These are phyloP conservation scores for Pseudonitzschia pungens DNA, from an alignment of 108 stramenopile genomes.

Conservation along the genomic window DNA sequence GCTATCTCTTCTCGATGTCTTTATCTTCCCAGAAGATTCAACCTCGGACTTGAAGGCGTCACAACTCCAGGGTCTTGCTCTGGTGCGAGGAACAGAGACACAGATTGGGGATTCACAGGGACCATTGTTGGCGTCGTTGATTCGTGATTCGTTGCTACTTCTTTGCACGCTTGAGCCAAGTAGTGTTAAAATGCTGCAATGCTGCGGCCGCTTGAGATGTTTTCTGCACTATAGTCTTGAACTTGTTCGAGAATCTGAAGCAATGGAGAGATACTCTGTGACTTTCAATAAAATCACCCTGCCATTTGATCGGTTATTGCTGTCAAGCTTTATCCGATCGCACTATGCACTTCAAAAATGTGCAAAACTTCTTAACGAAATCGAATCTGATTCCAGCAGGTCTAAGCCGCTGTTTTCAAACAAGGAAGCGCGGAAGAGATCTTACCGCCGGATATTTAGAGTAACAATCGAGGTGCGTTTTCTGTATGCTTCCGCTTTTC, in stretches of 20 bases:
- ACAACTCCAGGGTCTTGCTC: constrained; percentile 75
- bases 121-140: constrained; percentile 63
- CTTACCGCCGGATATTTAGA: constrained; percentile 48
- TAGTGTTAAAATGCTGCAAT: constrained; percentile 73
- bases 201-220: constrained; percentile 71
- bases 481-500: not conserved
- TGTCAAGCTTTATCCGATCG: constrained; percentile 70
- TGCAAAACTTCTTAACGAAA: constrained; percentile 54
- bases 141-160: constrained; percentile 75
- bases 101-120: constrained; percentile 79
- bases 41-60: constrained; percentile 65
- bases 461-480: constrained; percentile 27
- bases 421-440: constrained; percentile 53
- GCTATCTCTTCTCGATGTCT: constrained; percentile 77
- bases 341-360: constrained; percentile 75
- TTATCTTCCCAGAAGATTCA: constrained; percentile 73
- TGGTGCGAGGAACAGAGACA: constrained; percentile 74
- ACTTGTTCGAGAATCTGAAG: constrained; percentile 68
- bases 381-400: constrained; percentile 49
- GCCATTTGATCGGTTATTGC: constrained; percentile 62
- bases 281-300: constrained; percentile 67
- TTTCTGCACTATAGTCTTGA: constrained; percentile 80
- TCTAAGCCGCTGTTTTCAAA: constrained; percentile 50
- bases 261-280: constrained; percentile 60
- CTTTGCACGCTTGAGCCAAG: constrained; percentile 70